A percentile compares a stretch with the other conserved stretches of the same genome.
Evolutionary conservation across 2,329 filamentous ascomycete genomes (phyloP).

Genomic region (Talaromyces verruculosus): DNA sequence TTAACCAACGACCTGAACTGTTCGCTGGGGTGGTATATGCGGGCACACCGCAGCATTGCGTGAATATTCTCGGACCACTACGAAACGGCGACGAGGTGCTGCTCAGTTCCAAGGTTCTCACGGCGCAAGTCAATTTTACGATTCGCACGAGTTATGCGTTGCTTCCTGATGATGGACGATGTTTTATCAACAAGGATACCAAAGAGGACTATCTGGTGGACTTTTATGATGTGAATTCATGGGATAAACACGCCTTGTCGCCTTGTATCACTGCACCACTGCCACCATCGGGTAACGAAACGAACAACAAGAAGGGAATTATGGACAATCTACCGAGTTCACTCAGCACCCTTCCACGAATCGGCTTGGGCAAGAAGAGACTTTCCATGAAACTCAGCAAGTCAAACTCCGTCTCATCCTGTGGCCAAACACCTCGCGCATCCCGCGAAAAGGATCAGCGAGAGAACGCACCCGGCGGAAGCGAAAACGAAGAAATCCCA

Average conservation of each 20-base stretch:
- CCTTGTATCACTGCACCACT: conserved; percentile 72
- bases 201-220: conserved; percentile 78
- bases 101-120: conserved; percentile 83
- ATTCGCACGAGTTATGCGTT: conserved; percentile 83
- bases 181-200: conserved; percentile 81
- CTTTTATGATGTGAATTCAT: conserved; percentile 77
- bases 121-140: conserved; percentile 89
- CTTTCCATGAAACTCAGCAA: conserved; percentile 35
- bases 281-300: conserved; percentile 52
- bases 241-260: conserved; percentile 75
- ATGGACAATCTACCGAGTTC: conserved; percentile 43
- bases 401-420: conserved; percentile 11
- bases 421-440: conserved; percentile 22
- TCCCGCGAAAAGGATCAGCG: conserved; percentile 22
- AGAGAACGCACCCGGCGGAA: conserved; percentile 13
- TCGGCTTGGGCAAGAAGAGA: conserved; percentile 34
- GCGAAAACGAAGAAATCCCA: conserved; percentile 4
- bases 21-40: conserved; percentile 85
- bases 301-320: conserved; percentile 29
- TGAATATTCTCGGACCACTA: conserved; percentile 87
- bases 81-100: conserved; percentile 91
- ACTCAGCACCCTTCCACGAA: conserved; percentile 22
- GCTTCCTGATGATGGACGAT: conserved; percentile 80
- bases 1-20: conserved; percentile 80
- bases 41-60: conserved; percentile 78